These are phyloP conservation scores for Lasiosphaeria miniovina DNA, from an alignment of 495 filamentous ascomycete species.

Conservation along the genomic window DNA sequence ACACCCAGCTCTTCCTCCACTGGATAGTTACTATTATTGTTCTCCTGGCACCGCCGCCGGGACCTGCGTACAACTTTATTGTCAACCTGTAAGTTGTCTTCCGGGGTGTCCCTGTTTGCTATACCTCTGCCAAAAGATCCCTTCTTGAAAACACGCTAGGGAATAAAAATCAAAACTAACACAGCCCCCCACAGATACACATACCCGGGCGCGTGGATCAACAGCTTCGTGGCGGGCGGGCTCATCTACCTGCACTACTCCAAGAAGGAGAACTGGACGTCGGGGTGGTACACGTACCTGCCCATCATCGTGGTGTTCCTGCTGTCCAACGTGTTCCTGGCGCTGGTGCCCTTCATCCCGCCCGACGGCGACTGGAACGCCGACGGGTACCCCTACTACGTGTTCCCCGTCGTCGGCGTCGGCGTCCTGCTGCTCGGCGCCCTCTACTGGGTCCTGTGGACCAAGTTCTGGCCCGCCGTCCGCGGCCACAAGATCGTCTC, in stretches of 20 bases:
- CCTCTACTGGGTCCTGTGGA: slow-evolving; percentile 53
- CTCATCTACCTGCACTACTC: slow-evolving; percentile 43
- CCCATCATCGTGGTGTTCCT: slow-evolving; percentile 47
- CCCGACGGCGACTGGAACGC: slow-evolving; percentile 49
- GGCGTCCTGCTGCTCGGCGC: slow-evolving; percentile 45
- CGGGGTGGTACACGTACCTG: slow-evolving; percentile 43
- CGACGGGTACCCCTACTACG: slow-evolving; percentile 51
- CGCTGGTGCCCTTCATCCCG: slow-evolving; percentile 51
- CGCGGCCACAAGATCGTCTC: slow-evolving; percentile 46
- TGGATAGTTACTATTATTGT: slow-evolving; percentile 49
- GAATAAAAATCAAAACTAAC: not conserved
- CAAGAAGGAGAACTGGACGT: slow-evolving; percentile 42
- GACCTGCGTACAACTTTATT: slow-evolving; percentile 45
- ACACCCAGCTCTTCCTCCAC: slow-evolving; percentile 48
- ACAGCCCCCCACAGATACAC: slow-evolving; percentile 37
- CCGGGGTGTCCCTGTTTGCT: slow-evolving; percentile 4
- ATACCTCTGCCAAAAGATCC: too few relatives aligned
- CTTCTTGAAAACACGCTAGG: too few relatives aligned
- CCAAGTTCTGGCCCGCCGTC: slow-evolving; percentile 41
- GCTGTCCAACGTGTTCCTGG: slow-evolving; percentile 49
- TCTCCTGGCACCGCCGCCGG: slow-evolving; percentile 47
- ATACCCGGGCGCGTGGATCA: slow-evolving; percentile 53
- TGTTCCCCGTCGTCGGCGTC: slow-evolving; percentile 51
- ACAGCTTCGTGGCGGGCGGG: slow-evolving; percentile 53
- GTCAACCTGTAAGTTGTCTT: slow-evolving; percentile 45